These are phyloP conservation scores for Fusarium sp. DNA, from an alignment of 2,329 filamentous ascomycete species.

Conservation along the genomic window DNA sequence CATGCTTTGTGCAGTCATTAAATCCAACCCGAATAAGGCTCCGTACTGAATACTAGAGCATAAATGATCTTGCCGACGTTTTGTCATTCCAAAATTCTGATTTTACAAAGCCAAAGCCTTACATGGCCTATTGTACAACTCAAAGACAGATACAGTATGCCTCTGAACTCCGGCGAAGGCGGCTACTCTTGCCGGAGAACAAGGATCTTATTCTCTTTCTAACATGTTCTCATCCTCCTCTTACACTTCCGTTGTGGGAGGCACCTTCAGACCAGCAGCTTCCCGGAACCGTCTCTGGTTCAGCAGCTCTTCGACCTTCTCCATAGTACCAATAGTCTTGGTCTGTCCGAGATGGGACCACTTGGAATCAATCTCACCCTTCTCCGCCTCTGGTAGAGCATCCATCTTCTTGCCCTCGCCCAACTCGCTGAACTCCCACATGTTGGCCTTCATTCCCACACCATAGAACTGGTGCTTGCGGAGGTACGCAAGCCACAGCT, in stretches of 20 bases:
- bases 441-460: conserved; percentile 98
- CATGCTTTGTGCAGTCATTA: background rate
- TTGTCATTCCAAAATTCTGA: conserved; percentile 25
- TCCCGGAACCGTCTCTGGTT: conserved; percentile 62
- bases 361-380: conserved; percentile 57
- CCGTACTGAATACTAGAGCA: too few relatives aligned
- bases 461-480: conserved; percentile 93
- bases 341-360: conserved; percentile 68
- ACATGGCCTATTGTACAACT: conserved; percentile 42
- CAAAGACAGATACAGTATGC: conserved; percentile 36
- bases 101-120: conserved; percentile 41
- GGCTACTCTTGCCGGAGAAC: conserved; percentile 17
- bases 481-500: conserved; percentile 92
- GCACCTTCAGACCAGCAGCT: conserved; percentile 46
- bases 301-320: conserved; percentile 69
- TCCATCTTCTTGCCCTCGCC: conserved; percentile 55
- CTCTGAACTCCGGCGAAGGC: conserved; percentile 8
- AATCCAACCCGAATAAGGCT: background rate
- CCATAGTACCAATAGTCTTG: conserved; percentile 61
- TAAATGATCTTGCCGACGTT: background rate
- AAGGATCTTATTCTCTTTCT: background rate
- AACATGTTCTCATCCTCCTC: background rate
- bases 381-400: conserved; percentile 33
- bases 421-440: conserved; percentile 86
- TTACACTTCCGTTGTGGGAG: conserved; percentile 39